Conservation (phyloP, 2,329 filamentous ascomycete species). For the Trichoderma asperellum region DNA sequence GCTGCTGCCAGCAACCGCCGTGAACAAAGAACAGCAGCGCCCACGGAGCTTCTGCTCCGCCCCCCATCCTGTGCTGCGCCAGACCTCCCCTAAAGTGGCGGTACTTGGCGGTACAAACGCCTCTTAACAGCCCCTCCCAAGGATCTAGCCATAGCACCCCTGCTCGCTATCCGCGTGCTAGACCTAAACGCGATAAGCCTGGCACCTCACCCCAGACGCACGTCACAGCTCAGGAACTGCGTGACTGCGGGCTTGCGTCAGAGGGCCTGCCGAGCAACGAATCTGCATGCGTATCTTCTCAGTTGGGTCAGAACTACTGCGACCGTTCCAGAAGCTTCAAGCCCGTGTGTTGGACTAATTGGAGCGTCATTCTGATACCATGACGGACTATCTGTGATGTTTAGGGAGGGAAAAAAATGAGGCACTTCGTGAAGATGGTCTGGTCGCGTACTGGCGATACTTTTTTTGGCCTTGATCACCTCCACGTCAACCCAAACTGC, state of each 20-base stretch:
- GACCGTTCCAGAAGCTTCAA: neutral
- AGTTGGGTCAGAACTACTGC: neutral
- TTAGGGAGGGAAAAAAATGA: neutral
- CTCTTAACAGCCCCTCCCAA: conserved; percentile 23
- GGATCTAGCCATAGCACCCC: conserved; percentile 10
- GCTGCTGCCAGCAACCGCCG: neutral
- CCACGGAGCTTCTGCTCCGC: conserved; percentile 26
- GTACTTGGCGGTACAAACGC: conserved; percentile 18
- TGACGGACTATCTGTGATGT: neutral
- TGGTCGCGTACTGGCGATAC: neutral
- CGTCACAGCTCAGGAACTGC: neutral
- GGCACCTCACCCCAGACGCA: conserved; percentile 5
- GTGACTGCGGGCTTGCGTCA: neutral
- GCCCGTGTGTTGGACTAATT: neutral
- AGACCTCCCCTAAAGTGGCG: neutral
- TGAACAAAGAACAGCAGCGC: neutral
- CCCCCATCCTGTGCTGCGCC: conserved; percentile 1
- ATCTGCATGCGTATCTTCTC: neutral
- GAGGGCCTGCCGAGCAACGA: neutral
- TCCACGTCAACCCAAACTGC: neutral
- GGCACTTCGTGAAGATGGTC: neutral
- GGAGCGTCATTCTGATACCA: neutral
- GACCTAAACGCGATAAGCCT: neutral
- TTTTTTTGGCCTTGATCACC: neutral
- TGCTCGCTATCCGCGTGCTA: conserved; percentile 22